These are phyloP conservation scores for Plantago major DNA, from an alignment of 257 asterid species.

Conservation along the genomic window DNA sequence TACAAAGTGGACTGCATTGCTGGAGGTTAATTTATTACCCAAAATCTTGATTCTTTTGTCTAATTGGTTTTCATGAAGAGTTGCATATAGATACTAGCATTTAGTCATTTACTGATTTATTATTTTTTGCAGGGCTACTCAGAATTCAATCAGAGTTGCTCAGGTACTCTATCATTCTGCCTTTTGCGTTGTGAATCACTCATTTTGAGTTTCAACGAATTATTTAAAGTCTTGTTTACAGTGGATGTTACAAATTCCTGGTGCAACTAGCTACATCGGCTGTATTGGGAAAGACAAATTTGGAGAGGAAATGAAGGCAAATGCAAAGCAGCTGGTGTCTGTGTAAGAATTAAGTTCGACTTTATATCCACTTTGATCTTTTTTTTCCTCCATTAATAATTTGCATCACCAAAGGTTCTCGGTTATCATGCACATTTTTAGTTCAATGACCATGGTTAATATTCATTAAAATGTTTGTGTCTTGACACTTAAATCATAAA, in stretches of 20 bases:
- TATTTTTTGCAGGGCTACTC: constrained; percentile 68
- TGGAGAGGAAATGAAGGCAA: constrained; percentile 89
- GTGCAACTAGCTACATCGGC: constrained; percentile 83
- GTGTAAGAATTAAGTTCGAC: constrained; percentile 35
- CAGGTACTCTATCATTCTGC: constrained; percentile 45
- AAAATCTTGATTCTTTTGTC: not conserved
- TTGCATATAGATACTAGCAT: not conserved
- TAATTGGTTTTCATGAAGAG: not conserved
- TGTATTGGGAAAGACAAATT: constrained; percentile 68
- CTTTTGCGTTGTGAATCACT: constrained; percentile 1
- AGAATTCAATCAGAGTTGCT: constrained; percentile 91
- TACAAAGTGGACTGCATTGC: constrained; percentile 86
- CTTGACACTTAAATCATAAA: constrained; percentile 3
- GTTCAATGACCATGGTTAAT: not conserved
- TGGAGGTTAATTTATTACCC: constrained; percentile 59
- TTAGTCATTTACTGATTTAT: constrained; percentile 13
- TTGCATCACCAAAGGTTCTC: not conserved
- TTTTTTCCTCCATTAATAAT: not conserved
- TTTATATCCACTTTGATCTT: not conserved
- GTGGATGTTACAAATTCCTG: constrained; percentile 73
- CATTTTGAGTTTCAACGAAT: not conserved
- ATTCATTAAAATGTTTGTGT: constrained; percentile 1
- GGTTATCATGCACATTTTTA: not conserved
- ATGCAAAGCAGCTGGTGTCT: constrained; percentile 71
- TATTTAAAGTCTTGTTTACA: constrained; percentile 19